A percentile compares a stretch with the other conserved stretches of the same genome.
Evolutionary conservation across 148 eudicot species (phyloP).

Genomic region (Mesembryanthemum crystallinum): DNA sequence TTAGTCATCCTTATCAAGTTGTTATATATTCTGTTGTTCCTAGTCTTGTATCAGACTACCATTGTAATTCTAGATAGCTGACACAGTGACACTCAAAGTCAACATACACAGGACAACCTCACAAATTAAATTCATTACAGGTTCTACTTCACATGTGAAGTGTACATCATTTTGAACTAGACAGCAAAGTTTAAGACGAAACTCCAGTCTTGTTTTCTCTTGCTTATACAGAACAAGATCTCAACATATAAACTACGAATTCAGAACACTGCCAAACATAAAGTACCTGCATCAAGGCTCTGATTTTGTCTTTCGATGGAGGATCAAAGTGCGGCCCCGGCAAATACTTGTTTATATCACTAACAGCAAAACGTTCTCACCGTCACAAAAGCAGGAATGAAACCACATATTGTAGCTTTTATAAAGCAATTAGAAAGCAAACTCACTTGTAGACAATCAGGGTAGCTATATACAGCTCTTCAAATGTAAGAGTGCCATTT

Average conservation of each 20-base stretch:
- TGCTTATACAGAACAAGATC: neutral
- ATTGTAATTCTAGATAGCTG: no score
- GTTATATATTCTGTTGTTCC: no score
- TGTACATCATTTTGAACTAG: no score
- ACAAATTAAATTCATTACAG: no score
- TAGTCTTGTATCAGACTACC: no score
- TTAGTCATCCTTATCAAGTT: no score
- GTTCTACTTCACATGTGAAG: no score
- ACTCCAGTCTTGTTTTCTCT: neutral
- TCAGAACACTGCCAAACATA: neutral
- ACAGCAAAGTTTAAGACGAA: neutral
- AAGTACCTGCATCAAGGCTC: constrained; percentile 62
- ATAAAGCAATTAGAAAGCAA: neutral
- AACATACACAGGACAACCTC: no score
- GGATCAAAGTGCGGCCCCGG: constrained; percentile 97
- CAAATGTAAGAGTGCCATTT: constrained; percentile 53
- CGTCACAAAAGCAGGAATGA: neutral
- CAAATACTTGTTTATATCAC: constrained; percentile 81
- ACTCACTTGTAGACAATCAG: constrained; percentile 83
- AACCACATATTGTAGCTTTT: neutral
- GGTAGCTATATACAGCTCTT: constrained; percentile 83
- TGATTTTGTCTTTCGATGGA: constrained; percentile 65
- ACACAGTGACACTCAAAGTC: no score
- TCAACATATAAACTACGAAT: neutral
- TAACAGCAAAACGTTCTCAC: constrained; percentile 22